phyloP scores from a whole-genome alignment of 2,329 filamentous ascomycete genomes.

The Immersiporthe knoxdaviesiana region DNA sequence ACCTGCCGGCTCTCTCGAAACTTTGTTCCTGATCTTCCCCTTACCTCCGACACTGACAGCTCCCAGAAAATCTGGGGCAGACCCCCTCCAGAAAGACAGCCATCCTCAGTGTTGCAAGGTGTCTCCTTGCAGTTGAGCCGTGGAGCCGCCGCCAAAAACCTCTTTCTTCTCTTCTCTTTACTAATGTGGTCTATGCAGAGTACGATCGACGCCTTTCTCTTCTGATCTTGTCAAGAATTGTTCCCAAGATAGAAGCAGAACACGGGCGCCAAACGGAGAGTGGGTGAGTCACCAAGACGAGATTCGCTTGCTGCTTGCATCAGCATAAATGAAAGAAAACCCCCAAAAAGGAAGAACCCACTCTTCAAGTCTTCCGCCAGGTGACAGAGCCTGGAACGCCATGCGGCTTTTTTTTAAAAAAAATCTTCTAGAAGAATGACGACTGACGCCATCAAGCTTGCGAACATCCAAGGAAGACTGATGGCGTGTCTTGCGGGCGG shows the following conservation, averaged over 20 bases:
- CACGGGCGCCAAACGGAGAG: not conserved
- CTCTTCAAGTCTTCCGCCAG: slow-evolving; percentile 3
- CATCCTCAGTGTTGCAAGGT: slow-evolving; percentile 11
- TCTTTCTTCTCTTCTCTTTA: not conserved
- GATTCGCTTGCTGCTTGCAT: slow-evolving; percentile 3
- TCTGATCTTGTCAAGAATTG: slow-evolving; percentile 8
- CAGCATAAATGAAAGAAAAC: not conserved
- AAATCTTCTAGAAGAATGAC: not conserved
- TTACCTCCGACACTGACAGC: slow-evolving; percentile 5
- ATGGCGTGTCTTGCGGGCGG: not conserved
- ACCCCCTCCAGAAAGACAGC: slow-evolving; percentile 10
- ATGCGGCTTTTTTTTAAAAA: slow-evolving; percentile 7
- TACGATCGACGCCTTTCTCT: slow-evolving; percentile 17
- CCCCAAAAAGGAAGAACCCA: not conserved
- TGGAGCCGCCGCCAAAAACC: slow-evolving; percentile 20
- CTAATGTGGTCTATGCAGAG: not conserved
- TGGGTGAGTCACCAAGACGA: not conserved
- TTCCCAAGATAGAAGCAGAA: slow-evolving; percentile 28
- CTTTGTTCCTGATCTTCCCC: slow-evolving; percentile 21
- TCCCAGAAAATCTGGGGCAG: slow-evolving; percentile 7
- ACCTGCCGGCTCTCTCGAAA: not conserved
- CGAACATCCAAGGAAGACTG: not conserved
- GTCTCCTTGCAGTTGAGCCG: slow-evolving; percentile 14
- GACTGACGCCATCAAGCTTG: not conserved
- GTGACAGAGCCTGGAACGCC: slow-evolving; percentile 1